phyloP scores from a whole-genome alignment of 139 green algal genomes.

The Pleodorina starrii region DNA sequence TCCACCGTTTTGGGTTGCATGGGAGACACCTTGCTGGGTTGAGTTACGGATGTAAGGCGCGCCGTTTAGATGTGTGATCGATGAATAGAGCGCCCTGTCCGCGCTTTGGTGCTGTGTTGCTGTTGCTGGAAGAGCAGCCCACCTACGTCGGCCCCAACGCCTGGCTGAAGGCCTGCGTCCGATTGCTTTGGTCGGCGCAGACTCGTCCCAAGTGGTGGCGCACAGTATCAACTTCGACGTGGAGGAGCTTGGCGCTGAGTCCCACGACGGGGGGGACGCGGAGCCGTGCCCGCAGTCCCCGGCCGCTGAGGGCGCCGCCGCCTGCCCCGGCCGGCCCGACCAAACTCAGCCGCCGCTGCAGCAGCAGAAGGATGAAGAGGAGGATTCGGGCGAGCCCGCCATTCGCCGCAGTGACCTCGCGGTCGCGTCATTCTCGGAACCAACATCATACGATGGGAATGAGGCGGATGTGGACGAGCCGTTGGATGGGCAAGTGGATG shows the following conservation, averaged over 20 bases:
- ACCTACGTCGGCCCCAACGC: too few species aligned
- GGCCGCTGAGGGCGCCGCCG: neutral
- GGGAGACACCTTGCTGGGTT: too few species aligned
- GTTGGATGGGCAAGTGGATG: neutral
- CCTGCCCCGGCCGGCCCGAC: neutral
- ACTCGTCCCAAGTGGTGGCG: conserved; percentile 14
- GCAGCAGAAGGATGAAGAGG: neutral
- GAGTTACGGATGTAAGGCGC: too few species aligned
- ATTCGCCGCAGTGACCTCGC: neutral
- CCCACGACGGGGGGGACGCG: conserved; percentile 38
- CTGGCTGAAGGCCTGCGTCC: too few species aligned
- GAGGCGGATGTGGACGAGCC: conserved; percentile 41
- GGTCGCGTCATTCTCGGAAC: conserved; percentile 9
- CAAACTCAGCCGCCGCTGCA: conserved; percentile 33
- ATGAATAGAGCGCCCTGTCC: too few species aligned
- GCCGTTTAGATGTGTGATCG: too few species aligned
- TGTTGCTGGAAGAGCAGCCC: too few species aligned
- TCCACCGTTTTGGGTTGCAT: too few species aligned
- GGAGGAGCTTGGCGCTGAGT: conserved; percentile 41
- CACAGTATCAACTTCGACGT: conserved; percentile 38
- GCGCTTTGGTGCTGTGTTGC: too few species aligned
- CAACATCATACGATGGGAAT: conserved; percentile 15
- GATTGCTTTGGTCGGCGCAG: neutral
- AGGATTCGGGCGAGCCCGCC: neutral
- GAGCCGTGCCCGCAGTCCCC: neutral